Conservation (phyloP, 768 basidiomycete species). For the Russula abietina region DNA sequence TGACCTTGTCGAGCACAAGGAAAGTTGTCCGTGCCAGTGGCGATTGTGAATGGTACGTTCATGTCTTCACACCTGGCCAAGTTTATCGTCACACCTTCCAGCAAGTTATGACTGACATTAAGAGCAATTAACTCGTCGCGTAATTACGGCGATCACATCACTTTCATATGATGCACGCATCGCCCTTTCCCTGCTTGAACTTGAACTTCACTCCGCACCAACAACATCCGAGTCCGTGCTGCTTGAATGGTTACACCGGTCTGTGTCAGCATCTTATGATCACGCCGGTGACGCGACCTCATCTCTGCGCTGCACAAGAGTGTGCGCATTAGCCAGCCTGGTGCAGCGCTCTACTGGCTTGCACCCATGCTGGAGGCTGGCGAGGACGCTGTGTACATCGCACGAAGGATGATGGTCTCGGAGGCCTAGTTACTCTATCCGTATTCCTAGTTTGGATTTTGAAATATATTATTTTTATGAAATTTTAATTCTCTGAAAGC, state of each 20-base stretch:
- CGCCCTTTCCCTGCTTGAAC: conserved; percentile 70
- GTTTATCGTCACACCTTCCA: too few relatives aligned
- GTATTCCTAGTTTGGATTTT: too few relatives aligned
- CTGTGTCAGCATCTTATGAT: conserved; percentile 64
- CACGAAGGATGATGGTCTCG: conserved; percentile 66
- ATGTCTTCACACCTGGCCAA: too few relatives aligned
- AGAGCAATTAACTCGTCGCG: conserved; percentile 39
- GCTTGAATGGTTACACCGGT: conserved; percentile 51
- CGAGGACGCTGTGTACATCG: conserved; percentile 76
- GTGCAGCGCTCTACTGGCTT: conserved; percentile 84
- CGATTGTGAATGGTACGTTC: too few relatives aligned
- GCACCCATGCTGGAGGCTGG: conserved; percentile 77
- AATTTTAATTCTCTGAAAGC: too few relatives aligned
- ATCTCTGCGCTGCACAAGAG: conserved; percentile 82
- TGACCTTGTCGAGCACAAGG: too few relatives aligned
- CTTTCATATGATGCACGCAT: conserved; percentile 68
- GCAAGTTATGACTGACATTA: conserved; percentile 7
- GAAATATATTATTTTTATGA: too few relatives aligned
- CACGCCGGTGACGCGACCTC: conserved; percentile 74
- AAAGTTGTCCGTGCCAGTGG: too few relatives aligned
- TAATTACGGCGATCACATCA: conserved; percentile 45
- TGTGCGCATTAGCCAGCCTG: conserved; percentile 67
- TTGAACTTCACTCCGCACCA: conserved; percentile 46
- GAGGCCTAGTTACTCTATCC: too few relatives aligned
- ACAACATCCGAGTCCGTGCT: conserved; percentile 43